Percentiles rank a stretch among this genome's conserved stretches.
Evolutionary conservation across 805 yeast genomes (phyloP).

Genomic region (Candida incommunis): DNA sequence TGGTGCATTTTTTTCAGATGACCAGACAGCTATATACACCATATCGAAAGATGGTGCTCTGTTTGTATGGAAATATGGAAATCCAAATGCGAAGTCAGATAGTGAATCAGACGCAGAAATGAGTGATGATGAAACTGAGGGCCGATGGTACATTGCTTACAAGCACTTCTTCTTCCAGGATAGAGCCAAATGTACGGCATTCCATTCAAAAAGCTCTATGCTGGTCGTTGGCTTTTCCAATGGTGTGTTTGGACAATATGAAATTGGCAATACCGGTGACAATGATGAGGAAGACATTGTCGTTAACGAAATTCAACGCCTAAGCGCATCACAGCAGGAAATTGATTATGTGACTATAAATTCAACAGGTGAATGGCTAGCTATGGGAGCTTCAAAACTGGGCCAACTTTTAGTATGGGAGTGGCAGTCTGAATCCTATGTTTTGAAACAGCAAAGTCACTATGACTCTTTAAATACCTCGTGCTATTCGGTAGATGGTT

Average conservation of each 20-base stretch:
- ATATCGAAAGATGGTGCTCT: slow-evolving; percentile 91
- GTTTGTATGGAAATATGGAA: slow-evolving; percentile 78
- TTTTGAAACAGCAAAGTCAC: slow-evolving; percentile 93
- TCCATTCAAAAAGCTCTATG: slow-evolving; percentile 57
- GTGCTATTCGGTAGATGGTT: slow-evolving; percentile 89
- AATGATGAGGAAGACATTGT: slow-evolving; percentile 33
- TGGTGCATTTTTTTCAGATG: slow-evolving; percentile 73
- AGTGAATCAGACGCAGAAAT: slow-evolving; percentile 20
- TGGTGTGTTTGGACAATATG: slow-evolving; percentile 87
- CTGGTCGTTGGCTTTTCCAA: slow-evolving; percentile 79
- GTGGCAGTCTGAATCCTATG: slow-evolving; percentile 96
- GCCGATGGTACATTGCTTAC: slow-evolving; percentile 70
- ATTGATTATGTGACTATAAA: slow-evolving; percentile 74
- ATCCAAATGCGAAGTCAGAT: slow-evolving; percentile 31
- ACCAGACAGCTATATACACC: slow-evolving; percentile 83
- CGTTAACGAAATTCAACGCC: slow-evolving; percentile 44
- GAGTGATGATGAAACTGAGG: slow-evolving; percentile 19
- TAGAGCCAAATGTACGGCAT: slow-evolving; percentile 66
- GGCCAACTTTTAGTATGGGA: slow-evolving; percentile 97
- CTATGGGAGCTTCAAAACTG: slow-evolving; percentile 77
- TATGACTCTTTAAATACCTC: slow-evolving; percentile 78
- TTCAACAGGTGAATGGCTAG: slow-evolving; percentile 87
- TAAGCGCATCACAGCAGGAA: slow-evolving; percentile 84
- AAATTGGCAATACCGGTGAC: slow-evolving; percentile 41
- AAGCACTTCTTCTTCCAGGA: slow-evolving; percentile 61